These are phyloP conservation scores for Myxozyma udenii DNA, from an alignment of 805 yeast genomes.

Conservation along the genomic window DNA sequence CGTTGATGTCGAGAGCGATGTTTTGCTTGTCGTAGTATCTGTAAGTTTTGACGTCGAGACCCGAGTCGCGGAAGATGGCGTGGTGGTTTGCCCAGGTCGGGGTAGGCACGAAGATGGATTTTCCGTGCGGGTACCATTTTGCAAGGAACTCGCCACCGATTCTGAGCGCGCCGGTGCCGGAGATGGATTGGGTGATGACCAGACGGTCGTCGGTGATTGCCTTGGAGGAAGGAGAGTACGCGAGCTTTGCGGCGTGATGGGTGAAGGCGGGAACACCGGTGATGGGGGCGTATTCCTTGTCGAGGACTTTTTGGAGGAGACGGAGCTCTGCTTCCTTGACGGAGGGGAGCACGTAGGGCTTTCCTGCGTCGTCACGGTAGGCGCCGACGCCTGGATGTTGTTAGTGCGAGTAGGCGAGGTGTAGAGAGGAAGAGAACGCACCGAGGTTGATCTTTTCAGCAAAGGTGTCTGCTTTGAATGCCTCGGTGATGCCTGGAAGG, in stretches of 20 bases:
- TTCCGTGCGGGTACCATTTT: conserved; percentile 53
- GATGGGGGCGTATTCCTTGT: conserved; percentile 86
- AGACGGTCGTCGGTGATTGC: conserved; percentile 62
- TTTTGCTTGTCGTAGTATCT: conserved; percentile 64
- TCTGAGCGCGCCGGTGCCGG: conserved; percentile 94
- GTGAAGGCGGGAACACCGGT: conserved; percentile 72
- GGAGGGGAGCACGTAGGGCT: conserved; percentile 83
- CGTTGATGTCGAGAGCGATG: conserved; percentile 63
- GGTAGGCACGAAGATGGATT: conserved; percentile 65
- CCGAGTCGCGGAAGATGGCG: conserved; percentile 73
- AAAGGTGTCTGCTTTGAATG: conserved; percentile 60
- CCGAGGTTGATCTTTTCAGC: conserved; percentile 57
- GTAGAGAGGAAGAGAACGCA: conserved; percentile 1
- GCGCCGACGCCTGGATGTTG: conserved; percentile 59
- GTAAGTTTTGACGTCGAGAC: conserved; percentile 59
- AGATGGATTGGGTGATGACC: conserved; percentile 81
- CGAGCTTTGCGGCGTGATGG: conserved; percentile 61
- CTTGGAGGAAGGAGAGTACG: conserved; percentile 63
- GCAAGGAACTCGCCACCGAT: conserved; percentile 75
- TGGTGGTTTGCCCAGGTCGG: conserved; percentile 96
- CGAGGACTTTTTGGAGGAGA: conserved; percentile 49
- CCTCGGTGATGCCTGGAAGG: conserved; percentile 67
- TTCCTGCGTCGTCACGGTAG: conserved; percentile 84
- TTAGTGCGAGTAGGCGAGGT: neutral
- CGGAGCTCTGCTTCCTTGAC: conserved; percentile 60